These are phyloP conservation scores for Xenosphaeropsis pyriputrescens DNA, from an alignment of 2,329 filamentous ascomycete species.

Conservation along the genomic window DNA sequence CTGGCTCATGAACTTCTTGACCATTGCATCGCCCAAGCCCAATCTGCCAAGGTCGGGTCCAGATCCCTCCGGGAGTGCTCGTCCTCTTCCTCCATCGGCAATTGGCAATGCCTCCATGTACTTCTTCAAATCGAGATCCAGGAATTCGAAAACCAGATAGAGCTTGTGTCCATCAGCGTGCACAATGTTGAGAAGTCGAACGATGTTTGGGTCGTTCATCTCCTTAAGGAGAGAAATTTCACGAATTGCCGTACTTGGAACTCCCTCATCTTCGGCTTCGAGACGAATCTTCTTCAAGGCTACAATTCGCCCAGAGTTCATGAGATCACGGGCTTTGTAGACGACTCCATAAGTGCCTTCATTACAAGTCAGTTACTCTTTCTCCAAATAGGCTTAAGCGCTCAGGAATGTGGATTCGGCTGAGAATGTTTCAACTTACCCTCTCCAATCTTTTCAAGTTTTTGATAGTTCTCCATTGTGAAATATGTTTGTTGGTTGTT, in stretches of 20 bases:
- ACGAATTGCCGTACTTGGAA: conserved; percentile 83
- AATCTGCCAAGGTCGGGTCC: conserved; percentile 47
- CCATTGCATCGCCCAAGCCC: conserved; percentile 64
- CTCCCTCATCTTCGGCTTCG: conserved; percentile 88
- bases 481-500: conserved; percentile 6
- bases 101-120: conserved; percentile 89
- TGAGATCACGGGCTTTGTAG: conserved; percentile 83
- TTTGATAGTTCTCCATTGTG: conserved; percentile 88
- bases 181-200: conserved; percentile 79
- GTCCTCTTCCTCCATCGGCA: conserved; percentile 71
- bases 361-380: conserved; percentile 2
- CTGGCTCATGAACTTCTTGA: conserved; percentile 89
- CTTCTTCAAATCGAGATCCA: conserved; percentile 86
- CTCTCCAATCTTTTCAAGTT: conserved; percentile 93
- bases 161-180: conserved; percentile 91
- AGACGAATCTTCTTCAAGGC: conserved; percentile 92
- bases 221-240: conserved; percentile 92
- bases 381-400: not conserved
- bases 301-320: conserved; percentile 70
- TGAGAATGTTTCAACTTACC: conserved; percentile 35
- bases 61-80: conserved; percentile 68
- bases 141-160: conserved; percentile 84
- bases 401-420: conserved; percentile 1
- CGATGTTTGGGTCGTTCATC: conserved; percentile 85
- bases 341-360: conserved; percentile 88